These are phyloP conservation scores for Blastocystis sp. DNA, from an alignment of 352 stramenopile genomes.

Conservation along the genomic window DNA sequence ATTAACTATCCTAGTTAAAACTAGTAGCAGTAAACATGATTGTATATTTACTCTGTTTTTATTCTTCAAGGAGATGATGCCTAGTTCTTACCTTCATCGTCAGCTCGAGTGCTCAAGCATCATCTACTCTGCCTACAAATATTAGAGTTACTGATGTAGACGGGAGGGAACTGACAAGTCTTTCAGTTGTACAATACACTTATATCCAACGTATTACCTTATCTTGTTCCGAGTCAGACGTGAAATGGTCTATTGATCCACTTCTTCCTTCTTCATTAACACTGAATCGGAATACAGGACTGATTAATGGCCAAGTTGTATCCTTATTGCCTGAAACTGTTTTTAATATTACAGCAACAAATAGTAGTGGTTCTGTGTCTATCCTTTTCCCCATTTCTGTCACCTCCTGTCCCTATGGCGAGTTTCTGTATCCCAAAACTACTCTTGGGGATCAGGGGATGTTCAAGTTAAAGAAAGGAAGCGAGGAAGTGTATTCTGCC, in stretches of 20 bases:
- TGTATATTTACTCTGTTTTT: too few species aligned
- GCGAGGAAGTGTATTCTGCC: not conserved
- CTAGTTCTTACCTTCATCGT: too few species aligned
- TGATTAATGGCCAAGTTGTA: constrained; percentile 2
- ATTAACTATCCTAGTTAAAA: too few species aligned
- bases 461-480: not conserved
- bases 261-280: not conserved
- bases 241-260: not conserved
- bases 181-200: too few species aligned
- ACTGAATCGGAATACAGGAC: not conserved
- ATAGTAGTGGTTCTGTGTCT: not conserved
- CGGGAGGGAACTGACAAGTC: too few species aligned
- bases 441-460: not conserved
- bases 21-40: too few species aligned
- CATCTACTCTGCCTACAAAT: too few species aligned
- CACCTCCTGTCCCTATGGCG: not conserved
- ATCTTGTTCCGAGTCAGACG: not conserved
- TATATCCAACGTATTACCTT: too few species aligned
- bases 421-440: not conserved
- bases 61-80: too few species aligned
- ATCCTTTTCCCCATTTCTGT: not conserved
- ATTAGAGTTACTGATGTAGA: too few species aligned
- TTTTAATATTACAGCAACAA: not conserved
- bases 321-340: not conserved
- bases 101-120: too few species aligned